Evolutionary conservation across 352 stramenopile species (phyloP).

Genomic region (Phytophthora podocarpi): DNA sequence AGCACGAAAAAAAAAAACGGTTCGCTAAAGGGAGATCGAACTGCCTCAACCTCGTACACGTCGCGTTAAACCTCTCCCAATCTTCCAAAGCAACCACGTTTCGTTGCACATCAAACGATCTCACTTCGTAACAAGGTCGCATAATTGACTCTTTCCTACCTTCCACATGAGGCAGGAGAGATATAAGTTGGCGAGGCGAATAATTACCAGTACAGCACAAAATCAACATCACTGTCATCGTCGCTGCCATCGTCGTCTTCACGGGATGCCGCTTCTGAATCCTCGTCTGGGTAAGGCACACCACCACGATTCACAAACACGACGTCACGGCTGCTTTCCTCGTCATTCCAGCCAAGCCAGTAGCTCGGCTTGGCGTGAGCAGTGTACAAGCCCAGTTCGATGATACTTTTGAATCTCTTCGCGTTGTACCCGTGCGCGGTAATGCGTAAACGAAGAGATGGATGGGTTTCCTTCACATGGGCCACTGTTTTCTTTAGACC

Average conservation of each 20-base stretch:
- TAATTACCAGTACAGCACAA: no score
- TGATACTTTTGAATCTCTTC: slow-evolving; percentile 27
- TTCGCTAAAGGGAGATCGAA: slow-evolving; percentile 40
- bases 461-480: slow-evolving; percentile 29
- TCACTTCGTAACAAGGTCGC: no score
- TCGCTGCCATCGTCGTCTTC: background rate
- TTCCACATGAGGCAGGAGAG: no score
- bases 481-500: slow-evolving; percentile 18
- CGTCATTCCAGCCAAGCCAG: slow-evolving; percentile 44
- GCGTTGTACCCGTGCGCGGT: slow-evolving; percentile 13
- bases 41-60: slow-evolving; percentile 29
- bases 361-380: slow-evolving; percentile 26
- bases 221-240: no score
- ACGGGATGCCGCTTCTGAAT: background rate
- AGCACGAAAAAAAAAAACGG: slow-evolving; percentile 38
- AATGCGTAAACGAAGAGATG: slow-evolving; percentile 30
- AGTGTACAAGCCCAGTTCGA: slow-evolving; percentile 43
- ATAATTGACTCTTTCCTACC: no score
- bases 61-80: slow-evolving; percentile 37
- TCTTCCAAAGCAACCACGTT: slow-evolving; percentile 23
- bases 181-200: no score
- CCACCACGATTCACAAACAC: slow-evolving; percentile 25
- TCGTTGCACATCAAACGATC: slow-evolving; percentile 26
- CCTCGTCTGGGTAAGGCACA: slow-evolving; percentile 8
- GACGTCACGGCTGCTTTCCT: slow-evolving; percentile 22